Evolutionary conservation across 768 basidiomycete species (phyloP).

Genomic region (Termitomyces sp.): DNA sequence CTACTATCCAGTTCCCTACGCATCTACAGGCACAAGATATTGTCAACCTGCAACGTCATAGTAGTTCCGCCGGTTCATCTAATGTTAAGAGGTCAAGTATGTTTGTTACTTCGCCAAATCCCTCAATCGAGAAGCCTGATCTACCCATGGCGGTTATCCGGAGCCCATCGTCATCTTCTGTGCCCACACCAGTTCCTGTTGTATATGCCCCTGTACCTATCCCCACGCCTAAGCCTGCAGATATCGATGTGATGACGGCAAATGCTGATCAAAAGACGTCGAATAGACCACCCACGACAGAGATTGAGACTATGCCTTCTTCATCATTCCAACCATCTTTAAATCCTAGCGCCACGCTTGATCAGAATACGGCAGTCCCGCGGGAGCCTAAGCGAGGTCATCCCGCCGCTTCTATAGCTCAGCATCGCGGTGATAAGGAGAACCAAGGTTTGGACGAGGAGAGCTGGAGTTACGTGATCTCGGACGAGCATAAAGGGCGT

Average conservation of each 20-base stretch:
- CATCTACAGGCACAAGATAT: conserved; percentile 11
- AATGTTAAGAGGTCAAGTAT: conserved; percentile 17
- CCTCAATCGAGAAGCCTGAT: conserved; percentile 4
- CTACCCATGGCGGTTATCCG: conserved; percentile 8
- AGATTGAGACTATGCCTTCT: background rate
- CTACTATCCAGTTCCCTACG: conserved; percentile 14
- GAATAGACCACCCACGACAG: background rate
- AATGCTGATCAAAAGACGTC: background rate
- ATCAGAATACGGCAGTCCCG: background rate
- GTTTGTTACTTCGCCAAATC: conserved; percentile 9
- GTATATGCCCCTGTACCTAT: conserved; percentile 9
- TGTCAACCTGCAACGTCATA: conserved; percentile 11
- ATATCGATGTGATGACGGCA: conserved; percentile 3
- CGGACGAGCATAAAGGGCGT: conserved; percentile 23
- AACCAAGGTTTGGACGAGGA: conserved; percentile 31
- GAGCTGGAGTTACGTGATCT: conserved; percentile 32
- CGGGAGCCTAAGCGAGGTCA: conserved; percentile 1
- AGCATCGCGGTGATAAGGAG: conserved; percentile 34
- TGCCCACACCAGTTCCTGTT: conserved; percentile 5
- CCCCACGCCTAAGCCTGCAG: conserved; percentile 1
- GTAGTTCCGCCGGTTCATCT: background rate
- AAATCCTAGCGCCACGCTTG: background rate
- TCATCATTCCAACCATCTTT: background rate
- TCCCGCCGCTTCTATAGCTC: conserved; percentile 10
- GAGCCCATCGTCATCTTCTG: conserved; percentile 1